Evolutionary conservation across 2,329 filamentous ascomycete species (phyloP), one percentile per base, ranked within the genome.

Genomic region (Sphaerostilbella broomeana): DNA sequence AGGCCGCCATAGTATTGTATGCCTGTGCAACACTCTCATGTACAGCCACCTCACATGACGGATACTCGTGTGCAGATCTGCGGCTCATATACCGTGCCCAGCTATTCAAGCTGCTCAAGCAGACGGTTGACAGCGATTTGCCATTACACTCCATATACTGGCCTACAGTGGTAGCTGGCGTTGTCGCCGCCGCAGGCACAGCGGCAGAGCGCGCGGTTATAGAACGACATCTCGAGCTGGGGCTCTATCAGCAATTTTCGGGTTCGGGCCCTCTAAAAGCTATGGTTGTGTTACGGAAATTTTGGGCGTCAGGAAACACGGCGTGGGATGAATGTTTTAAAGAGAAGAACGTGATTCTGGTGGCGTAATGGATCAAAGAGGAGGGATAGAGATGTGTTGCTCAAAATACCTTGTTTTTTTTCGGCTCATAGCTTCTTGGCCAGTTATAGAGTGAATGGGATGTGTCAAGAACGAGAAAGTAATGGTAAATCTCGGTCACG

Each of bases 1-100:
- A 42, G 16, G 32, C 38, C 11, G 42, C 44, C 12, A 17, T 42
- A 6, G 27, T 27, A 7, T n/a, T 31, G n/a, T 41, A 36, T 8
- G 26, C 32, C 8, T 12, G 15, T 9, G 13, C 28, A 5, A 18
- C 30, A 22, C 15, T 41, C 7, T 16, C 38, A 7, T 41, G 32
- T n/a, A 20, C 32, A 15, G 19, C 26, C 5, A 26, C 15, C 18
- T 24, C 18, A 9, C 37, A 39, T 15, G 9, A 19, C 4, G 21
- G 27, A 17, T 20, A 11, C 5, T 32, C 27, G 7, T 39, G 36
- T 19, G 11, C 13, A 4, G 22, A 39, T 21, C 21, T 39, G 5
- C 25, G 21, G 17, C 11, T 18, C 7, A 18, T 15, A 8, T 39
- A 39, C 22, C 36, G 36, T 10, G 28, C 20, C 16, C 36, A 33